Base-by-base conservation (phyloP, 495 filamentous ascomycete species). In the Viridothelium virens region DNA sequence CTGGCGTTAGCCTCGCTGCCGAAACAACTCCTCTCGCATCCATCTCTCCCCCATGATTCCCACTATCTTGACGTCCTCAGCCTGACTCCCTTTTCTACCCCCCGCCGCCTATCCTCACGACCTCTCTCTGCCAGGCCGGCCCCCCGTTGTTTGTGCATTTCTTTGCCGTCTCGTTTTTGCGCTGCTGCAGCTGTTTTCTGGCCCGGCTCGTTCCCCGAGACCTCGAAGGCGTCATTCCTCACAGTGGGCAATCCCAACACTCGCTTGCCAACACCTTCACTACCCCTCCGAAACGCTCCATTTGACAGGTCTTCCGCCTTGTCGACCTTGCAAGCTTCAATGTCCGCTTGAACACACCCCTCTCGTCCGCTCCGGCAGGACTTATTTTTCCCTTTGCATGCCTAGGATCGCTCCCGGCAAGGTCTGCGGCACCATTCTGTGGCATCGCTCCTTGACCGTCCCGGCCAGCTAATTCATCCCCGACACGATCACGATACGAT, bases 371-470 rank as follows among this genome's bases (percentile, higher is more conserved):
- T 59, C 53, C 53, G 53, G 53, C 53, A 59, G 53, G 53, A 36
- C 53, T 7, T 59, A 59, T 59, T 59, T 59, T 59, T 59, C 31
- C 53, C 53, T 59, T 59, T 59, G 53, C 53, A 59, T 59, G 53
- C 53, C 53, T 59, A 59, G 53, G 25, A 59, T 59, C 31, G 11
- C 25, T 36, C 3, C 53, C 53, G 31, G 25, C 53, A 59, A 59
- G 53, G 53, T 31, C 18, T 59, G 53, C 31, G 53, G 31, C 31
- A 36, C 18, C 6, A 11, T 36, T 10, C 31, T 59, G 53, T 59
- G 53, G n/a, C 53, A 59, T 59, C 53, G 53, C 31, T 59, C 31
- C 31, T 59, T 59, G 31, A 6, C 53, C n/a, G 36, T 36, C 53
- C 53, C 18, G 53, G 53, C 33, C 53, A 34, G 48, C 53, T 59